Conservation (phyloP, 495 filamentous ascomycete genomes). For the Daldinia caldariorum region DNA sequence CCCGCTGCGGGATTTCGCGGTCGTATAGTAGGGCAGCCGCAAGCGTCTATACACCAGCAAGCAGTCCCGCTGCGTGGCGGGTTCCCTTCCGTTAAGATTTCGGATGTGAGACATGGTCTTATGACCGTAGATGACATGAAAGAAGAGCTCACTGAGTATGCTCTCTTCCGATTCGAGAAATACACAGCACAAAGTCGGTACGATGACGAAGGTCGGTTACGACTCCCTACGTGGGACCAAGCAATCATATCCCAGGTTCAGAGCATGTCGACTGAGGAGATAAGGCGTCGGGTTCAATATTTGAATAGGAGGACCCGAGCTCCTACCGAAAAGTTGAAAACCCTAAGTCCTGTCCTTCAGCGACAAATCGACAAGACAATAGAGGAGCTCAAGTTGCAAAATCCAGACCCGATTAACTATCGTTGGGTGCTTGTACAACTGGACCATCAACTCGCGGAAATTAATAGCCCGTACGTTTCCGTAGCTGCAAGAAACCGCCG, state of each 20-base stretch:
- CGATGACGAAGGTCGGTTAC: constrained; percentile 41
- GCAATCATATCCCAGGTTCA: constrained; percentile 36
- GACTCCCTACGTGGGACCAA: constrained; percentile 46
- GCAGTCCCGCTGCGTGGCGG: constrained; percentile 6
- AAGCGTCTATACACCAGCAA: not conserved
- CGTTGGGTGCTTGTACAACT: constrained; percentile 50
- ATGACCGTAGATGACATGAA: constrained; percentile 40
- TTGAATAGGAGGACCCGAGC: constrained; percentile 42
- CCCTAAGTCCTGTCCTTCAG: constrained; percentile 41
- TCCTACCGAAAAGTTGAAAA: constrained; percentile 45
- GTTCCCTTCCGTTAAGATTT: constrained; percentile 34
- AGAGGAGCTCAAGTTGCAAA: constrained; percentile 29
- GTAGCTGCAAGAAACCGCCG: constrained; percentile 3
- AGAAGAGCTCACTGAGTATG: constrained; percentile 47
- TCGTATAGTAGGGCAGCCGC: constrained; percentile 11
- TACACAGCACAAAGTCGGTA: constrained; percentile 30
- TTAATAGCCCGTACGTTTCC: constrained; percentile 9
- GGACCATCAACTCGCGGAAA: constrained; percentile 44
- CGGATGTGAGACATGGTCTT: constrained; percentile 39
- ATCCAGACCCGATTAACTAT: constrained; percentile 40
- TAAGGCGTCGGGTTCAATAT: constrained; percentile 40
- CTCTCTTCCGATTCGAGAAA: constrained; percentile 48
- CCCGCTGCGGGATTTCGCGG: constrained; percentile 1
- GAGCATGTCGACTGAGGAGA: constrained; percentile 43
- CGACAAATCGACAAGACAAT: constrained; percentile 48